phyloP scores from a whole-genome alignment of 176 grass and related monocot genomes.

The Aegilops longissima region DNA sequence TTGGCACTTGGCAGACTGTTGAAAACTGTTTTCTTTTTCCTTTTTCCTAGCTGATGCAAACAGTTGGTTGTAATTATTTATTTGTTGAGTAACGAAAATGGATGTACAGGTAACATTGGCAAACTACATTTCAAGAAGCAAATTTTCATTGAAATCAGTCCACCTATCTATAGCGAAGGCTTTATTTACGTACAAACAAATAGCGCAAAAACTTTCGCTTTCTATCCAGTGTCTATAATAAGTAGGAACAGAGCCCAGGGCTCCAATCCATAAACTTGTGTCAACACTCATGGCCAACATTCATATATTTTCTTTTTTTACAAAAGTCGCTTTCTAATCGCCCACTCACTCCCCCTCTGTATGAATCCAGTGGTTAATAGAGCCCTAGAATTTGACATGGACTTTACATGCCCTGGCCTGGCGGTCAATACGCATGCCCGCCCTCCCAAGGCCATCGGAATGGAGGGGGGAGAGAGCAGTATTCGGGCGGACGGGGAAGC shows the following conservation, averaged over 20 bases:
- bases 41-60: background rate
- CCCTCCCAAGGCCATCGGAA: background rate
- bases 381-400: background rate
- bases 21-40: background rate
- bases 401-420: background rate
- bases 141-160: background rate
- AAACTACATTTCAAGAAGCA: background rate
- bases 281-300: background rate
- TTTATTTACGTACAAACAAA: background rate
- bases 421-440: background rate
- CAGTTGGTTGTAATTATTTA: background rate
- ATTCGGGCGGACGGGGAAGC: background rate
- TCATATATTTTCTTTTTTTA: background rate
- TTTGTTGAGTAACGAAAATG: background rate
- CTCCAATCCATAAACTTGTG: background rate
- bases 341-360: background rate
- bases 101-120: background rate
- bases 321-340: background rate
- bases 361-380: background rate
- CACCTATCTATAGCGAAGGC: background rate
- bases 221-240: background rate
- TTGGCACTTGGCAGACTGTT: background rate
- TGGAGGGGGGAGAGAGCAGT: background rate
- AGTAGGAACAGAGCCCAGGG: no score
- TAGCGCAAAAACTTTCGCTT: background rate